Evolutionary conservation across 2,329 filamentous ascomycete species (phyloP).

Genomic region (Anisogramma anomala): DNA sequence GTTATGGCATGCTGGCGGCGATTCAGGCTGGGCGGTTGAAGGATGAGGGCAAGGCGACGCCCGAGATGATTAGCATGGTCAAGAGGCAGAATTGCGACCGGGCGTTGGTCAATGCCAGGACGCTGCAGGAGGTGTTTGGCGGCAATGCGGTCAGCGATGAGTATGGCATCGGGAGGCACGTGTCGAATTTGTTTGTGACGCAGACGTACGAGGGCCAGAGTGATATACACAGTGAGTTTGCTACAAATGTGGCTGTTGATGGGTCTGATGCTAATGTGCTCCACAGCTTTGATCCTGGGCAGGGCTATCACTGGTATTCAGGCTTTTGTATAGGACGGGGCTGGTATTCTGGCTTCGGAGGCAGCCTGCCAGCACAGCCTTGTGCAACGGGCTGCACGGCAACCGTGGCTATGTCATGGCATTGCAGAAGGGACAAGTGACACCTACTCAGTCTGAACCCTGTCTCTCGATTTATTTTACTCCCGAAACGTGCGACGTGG

Average conservation of each 20-base stretch:
- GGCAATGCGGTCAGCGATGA: conserved; percentile 98
- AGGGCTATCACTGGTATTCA: conserved; percentile 63
- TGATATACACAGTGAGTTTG: conserved; percentile 85
- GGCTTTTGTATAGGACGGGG: conserved; percentile 51
- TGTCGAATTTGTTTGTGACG: conserved; percentile 91
- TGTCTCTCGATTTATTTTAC: background rate
- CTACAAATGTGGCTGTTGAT: no score
- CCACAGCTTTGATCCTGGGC: conserved; percentile 53
- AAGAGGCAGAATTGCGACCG: conserved; percentile 96
- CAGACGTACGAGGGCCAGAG: conserved; percentile 98
- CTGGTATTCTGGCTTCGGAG: background rate
- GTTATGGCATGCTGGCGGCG: conserved; percentile 80
- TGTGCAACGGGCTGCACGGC: background rate
- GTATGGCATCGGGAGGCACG: conserved; percentile 88
- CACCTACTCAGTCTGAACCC: background rate
- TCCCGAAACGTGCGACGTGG: background rate
- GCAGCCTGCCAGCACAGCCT: background rate
- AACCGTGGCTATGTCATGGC: no score
- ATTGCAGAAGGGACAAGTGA: background rate
- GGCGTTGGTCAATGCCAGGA: conserved; percentile 66
- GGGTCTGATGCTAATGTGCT: conserved; percentile 19
- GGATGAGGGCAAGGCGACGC: conserved; percentile 74
- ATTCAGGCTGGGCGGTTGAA: conserved; percentile 87
- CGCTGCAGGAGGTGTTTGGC: conserved; percentile 89
- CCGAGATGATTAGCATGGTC: conserved; percentile 95